Base-by-base conservation (phyloP, 164 flowering plant genomes). In the Vitis riparia region DNA sequence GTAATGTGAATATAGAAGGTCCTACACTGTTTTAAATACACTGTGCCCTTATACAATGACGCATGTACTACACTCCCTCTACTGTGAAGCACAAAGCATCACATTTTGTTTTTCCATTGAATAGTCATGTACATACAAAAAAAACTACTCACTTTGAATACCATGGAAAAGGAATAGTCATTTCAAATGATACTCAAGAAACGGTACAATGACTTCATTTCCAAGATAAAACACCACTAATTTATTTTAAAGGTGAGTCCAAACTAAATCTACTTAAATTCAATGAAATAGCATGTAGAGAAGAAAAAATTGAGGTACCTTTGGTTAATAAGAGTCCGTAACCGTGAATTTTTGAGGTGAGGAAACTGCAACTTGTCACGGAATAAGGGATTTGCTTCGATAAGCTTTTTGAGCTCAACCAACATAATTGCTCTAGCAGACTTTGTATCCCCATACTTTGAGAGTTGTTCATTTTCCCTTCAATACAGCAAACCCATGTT, bases 321-420 rank as follows among this genome's bases (percentile, higher is more conserved):
- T 74, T 91, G 95, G 58, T 90, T 93, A 56, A 93, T 89, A 8
- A 93, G 87, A 29, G 93, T 86, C 51, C 94, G 78, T 37, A 93
- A 71, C 69, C 98, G 84, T 63, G 98, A 90, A 69, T 78, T 83
- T 74, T 85, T 91, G 3, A 91, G 85, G 76, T 61, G 75, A 9
- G 98, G 98, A 66, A 91, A 91, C 66, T 83, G 86, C 68, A 93
- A 65, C 78, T 93, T 93, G 50, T 91, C 97, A 44, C 94, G 92
- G 62, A 93, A 89, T 55, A 90, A 74, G 3, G 98, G 98, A 72
- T 93, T 93, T 16, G 93, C 95, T 73, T 90, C 95, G 60, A 93
- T 91, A 56, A 93, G 87, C 83, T 89, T 89, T 80, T 89, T 93
- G 23, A 91, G 86, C 70, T 91, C 97, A 17, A 79, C 89, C 64